phyloP scores from a whole-genome alignment of 2,329 filamentous ascomycete genomes.

The Cytospora schulzeri region DNA sequence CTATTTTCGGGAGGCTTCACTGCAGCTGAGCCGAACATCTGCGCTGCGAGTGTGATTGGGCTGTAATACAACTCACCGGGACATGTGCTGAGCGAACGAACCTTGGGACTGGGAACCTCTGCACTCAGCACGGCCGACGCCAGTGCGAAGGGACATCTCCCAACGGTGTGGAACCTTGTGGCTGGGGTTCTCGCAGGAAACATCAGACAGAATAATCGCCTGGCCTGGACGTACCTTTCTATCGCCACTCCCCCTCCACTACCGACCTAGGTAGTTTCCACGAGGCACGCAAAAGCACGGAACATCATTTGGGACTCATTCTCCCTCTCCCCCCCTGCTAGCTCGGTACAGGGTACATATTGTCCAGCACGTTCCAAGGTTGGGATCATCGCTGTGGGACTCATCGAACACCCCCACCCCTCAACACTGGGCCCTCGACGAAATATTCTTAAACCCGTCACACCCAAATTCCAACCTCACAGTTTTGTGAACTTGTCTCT shows the following conservation, averaged over 20 bases:
- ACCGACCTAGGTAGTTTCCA: conserved; percentile 21
- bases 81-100: neutral
- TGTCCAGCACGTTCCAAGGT: neutral
- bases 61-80: conserved; percentile 3
- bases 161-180: conserved; percentile 26
- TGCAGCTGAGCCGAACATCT: conserved; percentile 22
- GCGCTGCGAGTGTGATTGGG: conserved; percentile 14
- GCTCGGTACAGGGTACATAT: conserved; percentile 6
- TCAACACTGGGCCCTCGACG: conserved; percentile 18
- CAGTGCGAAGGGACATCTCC: conserved; percentile 15
- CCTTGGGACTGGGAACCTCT: neutral
- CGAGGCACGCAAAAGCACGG: conserved; percentile 24
- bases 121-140: neutral
- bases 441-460: conserved; percentile 26
- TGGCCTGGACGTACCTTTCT: conserved; percentile 25
- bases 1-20: conserved; percentile 23
- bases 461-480: conserved; percentile 29
- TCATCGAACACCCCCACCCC: conserved; percentile 10
- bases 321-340: conserved; percentile 18
- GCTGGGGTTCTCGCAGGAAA: conserved; percentile 27
- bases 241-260: conserved; percentile 31
- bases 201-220: conserved; percentile 26
- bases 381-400: conserved; percentile 15
- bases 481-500: conserved; percentile 21
- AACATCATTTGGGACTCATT: conserved; percentile 15